Conservation (phyloP, 345 rosid genomes). For the Fremontodendron californicum region DNA sequence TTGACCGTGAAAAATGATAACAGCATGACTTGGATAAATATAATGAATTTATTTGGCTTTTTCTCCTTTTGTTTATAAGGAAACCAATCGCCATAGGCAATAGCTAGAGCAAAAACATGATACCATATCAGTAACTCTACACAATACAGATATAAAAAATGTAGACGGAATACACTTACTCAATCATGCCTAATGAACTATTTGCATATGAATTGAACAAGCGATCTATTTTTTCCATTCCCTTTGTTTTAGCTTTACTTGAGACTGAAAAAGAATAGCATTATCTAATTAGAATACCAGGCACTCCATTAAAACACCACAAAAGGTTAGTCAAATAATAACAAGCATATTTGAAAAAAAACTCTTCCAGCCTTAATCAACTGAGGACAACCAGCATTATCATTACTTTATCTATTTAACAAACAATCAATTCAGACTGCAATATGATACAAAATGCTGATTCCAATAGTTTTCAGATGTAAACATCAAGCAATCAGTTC, state of each 20-base stretch:
- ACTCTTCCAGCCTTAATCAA: background rate
- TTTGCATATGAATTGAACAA: slow-evolving; percentile 41
- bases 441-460: background rate
- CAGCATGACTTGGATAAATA: background rate
- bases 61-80: background rate
- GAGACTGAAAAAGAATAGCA: slow-evolving; percentile 8
- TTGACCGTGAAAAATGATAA: background rate
- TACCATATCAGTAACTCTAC: background rate
- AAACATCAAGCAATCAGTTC: background rate
- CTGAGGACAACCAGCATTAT: background rate
- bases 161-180: slow-evolving; percentile 31
- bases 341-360: background rate
- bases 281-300: background rate
- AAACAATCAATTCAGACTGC: background rate
- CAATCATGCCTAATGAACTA: slow-evolving; percentile 35
- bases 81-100: background rate
- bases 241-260: slow-evolving; percentile 33
- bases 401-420: background rate
- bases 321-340: background rate
- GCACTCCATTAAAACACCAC: background rate
- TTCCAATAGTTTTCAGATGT: background rate
- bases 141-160: background rate
- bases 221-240: slow-evolving; percentile 20
- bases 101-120: background rate
- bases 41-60: background rate